phyloP scores from a whole-genome alignment of 176 grass and related monocot species.

The Olyra latifolia region DNA sequence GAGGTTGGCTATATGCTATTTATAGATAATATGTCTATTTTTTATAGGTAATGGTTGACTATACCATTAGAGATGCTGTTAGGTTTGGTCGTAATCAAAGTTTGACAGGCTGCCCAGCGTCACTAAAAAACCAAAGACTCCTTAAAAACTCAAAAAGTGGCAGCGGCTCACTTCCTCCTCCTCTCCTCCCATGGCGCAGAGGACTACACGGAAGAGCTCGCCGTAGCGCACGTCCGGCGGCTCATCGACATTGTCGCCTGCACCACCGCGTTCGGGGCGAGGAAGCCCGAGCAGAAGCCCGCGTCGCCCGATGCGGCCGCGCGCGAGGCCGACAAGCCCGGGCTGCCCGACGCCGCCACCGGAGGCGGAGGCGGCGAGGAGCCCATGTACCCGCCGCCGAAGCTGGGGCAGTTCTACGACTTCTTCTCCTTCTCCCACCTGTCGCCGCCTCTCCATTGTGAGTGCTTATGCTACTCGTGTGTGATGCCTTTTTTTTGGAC shows the following conservation, averaged over 20 bases:
- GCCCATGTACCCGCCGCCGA: conserved; percentile 88
- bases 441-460: conserved; percentile 78
- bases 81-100: too few relatives aligned
- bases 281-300: conserved; percentile 45
- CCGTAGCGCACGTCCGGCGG: conserved; percentile 71
- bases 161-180: too few relatives aligned
- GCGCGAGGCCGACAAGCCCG: conserved; percentile 21
- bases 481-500: background rate
- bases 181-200: conserved; percentile 41
- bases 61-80: too few relatives aligned
- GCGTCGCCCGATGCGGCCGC: conserved; percentile 22
- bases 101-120: too few relatives aligned
- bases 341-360: conserved; percentile 24
- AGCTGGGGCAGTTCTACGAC: conserved; percentile 90
- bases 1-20: too few relatives aligned
- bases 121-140: too few relatives aligned
- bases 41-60: too few relatives aligned
- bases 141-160: too few relatives aligned
- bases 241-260: conserved; percentile 90
- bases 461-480: background rate
- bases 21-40: too few relatives aligned
- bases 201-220: conserved; percentile 90
- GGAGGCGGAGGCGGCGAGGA: conserved; percentile 52
- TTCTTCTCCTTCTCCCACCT: conserved; percentile 97
- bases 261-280: conserved; percentile 69